Evolutionary conservation across 2,329 filamentous ascomycete species (phyloP).

Genomic region (Aspergillus sp.): DNA sequence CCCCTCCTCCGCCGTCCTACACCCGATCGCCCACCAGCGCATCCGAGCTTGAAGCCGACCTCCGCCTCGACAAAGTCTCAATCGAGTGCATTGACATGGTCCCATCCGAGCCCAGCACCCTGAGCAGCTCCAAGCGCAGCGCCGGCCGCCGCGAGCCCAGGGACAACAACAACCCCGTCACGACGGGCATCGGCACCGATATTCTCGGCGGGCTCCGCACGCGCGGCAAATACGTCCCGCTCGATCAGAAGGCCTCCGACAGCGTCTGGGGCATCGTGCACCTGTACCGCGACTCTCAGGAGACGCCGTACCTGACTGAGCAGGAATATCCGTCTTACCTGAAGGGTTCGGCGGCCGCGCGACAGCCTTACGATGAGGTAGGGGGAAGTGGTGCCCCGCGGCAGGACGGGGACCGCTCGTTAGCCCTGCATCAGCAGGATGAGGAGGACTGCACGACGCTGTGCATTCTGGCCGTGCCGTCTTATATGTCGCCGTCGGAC

Average conservation of each 20-base stretch:
- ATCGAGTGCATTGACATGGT: conserved; percentile 80
- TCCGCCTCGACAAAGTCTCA: conserved; percentile 75
- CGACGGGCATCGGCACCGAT: conserved; percentile 52
- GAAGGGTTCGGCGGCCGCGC: conserved; percentile 37
- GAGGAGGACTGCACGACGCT: conserved; percentile 75
- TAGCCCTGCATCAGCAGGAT: conserved; percentile 8
- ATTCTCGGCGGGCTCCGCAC: conserved; percentile 68
- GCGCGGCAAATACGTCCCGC: conserved; percentile 74
- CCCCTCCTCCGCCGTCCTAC: conserved; percentile 16
- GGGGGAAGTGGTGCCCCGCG: conserved; percentile 21
- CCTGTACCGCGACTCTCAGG: conserved; percentile 81
- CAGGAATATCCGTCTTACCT: conserved; percentile 48
- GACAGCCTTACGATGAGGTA: conserved; percentile 26
- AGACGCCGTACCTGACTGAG: conserved; percentile 59
- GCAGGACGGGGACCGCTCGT: conserved; percentile 14
- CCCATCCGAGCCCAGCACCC: conserved; percentile 27
- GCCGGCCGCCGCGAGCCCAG: conserved; percentile 20
- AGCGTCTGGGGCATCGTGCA: conserved; percentile 92
- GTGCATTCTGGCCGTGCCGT: conserved; percentile 91
- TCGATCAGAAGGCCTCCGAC: conserved; percentile 70
- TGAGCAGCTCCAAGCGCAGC: conserved; percentile 16
- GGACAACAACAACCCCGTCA: conserved; percentile 45
- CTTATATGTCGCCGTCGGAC: conserved; percentile 87
- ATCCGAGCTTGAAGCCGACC: conserved; percentile 54
- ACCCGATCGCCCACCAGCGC: conserved; percentile 18